These are phyloP conservation scores for Solanum sitiens DNA, from an alignment of 257 asterid genomes.

Conservation along the genomic window DNA sequence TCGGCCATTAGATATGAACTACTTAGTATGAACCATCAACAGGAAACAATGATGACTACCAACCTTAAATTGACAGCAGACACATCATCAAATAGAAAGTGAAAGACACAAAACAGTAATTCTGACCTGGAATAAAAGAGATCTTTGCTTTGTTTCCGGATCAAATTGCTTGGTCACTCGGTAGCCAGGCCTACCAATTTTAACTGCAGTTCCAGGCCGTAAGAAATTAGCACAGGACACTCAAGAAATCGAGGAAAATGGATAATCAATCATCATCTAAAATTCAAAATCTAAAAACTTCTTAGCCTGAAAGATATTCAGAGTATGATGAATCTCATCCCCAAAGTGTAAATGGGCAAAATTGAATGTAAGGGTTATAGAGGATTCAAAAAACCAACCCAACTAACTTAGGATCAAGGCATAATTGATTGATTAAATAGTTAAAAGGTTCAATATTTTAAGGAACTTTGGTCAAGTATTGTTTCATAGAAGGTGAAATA, in stretches of 20 bases:
- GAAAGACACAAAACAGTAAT: background rate
- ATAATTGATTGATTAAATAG: background rate
- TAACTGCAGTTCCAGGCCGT: slow-evolving; percentile 37
- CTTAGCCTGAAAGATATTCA: background rate
- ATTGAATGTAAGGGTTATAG: background rate
- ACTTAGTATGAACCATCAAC: background rate
- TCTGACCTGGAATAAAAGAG: slow-evolving; percentile 83
- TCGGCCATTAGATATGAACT: background rate
- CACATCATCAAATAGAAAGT: background rate
- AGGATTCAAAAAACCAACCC: background rate
- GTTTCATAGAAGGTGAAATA: background rate
- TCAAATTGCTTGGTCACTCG: slow-evolving; percentile 94
- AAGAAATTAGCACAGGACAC: background rate
- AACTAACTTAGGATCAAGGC: background rate
- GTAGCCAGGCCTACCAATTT: slow-evolving; percentile 96
- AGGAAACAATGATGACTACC: background rate
- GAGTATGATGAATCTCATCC: background rate
- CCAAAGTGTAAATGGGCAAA: background rate
- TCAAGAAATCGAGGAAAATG: background rate
- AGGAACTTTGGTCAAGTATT: background rate
- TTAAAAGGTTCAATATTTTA: background rate
- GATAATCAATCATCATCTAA: background rate
- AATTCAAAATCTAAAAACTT: background rate
- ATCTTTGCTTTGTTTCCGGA: slow-evolving; percentile 90
- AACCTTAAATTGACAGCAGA: background rate